Conservation (phyloP, 768 basidiomycete species). For the Lepiota venenata region DNA sequence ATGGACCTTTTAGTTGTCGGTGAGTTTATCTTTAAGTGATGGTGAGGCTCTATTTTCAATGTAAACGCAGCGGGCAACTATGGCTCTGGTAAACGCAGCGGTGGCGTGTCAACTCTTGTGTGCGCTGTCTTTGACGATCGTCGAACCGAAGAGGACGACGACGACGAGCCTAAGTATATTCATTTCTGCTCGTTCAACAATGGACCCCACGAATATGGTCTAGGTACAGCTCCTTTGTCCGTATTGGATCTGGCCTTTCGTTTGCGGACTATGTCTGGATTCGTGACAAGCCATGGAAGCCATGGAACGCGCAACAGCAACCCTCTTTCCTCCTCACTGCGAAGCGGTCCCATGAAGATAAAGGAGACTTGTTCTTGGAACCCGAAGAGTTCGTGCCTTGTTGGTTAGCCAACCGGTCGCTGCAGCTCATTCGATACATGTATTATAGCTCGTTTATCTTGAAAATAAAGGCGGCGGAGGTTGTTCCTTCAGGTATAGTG, state of each 20-base stretch:
- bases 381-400: slow-evolving; percentile 69
- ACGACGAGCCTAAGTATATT: slow-evolving; percentile 62
- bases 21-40: slow-evolving; percentile 26
- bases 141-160: slow-evolving; percentile 44
- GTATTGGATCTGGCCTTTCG: slow-evolving; percentile 87
- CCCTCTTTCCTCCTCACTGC: slow-evolving; percentile 68
- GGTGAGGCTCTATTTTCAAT: neutral
- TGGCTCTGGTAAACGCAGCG: slow-evolving; percentile 81
- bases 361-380: slow-evolving; percentile 88
- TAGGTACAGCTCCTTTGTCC: slow-evolving; percentile 86
- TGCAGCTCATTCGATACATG: slow-evolving; percentile 1
- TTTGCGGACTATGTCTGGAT: slow-evolving; percentile 88
- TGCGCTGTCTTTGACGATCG: slow-evolving; percentile 87
- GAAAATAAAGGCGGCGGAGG: slow-evolving; percentile 92
- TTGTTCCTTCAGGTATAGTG: slow-evolving; percentile 62
- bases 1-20: slow-evolving; percentile 91
- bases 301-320: slow-evolving; percentile 68
- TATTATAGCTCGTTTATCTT: slow-evolving; percentile 84
- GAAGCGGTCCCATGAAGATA: slow-evolving; percentile 65
- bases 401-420: neutral
- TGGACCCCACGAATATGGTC: neutral
- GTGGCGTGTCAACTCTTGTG: slow-evolving; percentile 85
- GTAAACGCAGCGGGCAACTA: slow-evolving; percentile 75
- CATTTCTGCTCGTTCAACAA: neutral
- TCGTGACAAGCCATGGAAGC: slow-evolving; percentile 76